Base-by-base conservation (phyloP, 2,329 filamentous ascomycete species). In the Thermochaetoides dissita region DNA sequence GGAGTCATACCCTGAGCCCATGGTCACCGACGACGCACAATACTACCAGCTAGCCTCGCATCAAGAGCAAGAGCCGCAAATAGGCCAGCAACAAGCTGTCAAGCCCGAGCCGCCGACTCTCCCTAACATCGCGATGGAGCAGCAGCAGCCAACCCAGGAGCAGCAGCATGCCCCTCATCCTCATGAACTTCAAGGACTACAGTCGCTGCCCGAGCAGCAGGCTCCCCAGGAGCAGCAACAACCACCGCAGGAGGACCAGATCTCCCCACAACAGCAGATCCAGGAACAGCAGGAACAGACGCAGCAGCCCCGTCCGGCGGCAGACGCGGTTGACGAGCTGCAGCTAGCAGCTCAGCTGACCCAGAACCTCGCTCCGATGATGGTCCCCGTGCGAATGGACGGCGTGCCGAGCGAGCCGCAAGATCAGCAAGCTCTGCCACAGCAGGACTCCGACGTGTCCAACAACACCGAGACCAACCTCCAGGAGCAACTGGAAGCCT, bases 281-380 rank as follows among this genome's bases (percentile, higher is more conserved):
- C 51, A 55, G 34, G 62, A 65, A 8, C 51, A 61, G 3, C 55
- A 61, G 10, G 54, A 61, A 10, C 56, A 63, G 12, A 63, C 64
- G 36, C 66, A 67, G 29, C 64, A 68, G 37, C 52, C 61, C 10
- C 62, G 63, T 9, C 60, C 66, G 2, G 45, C 52, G 6, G 59
- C 66, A 32, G 74, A 68, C 44, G 63, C 67, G 17, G 17, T 24
- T 6, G 71, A 74, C 49, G 72, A 76, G 57, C 62, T 76, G 35
- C 72, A 74, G 55, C 60, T 76, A 34, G 72, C 72, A 10, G 72
- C 73, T 8, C 73, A 76, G 52, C 59, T 77, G 35, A 72, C 71
- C 38, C 69, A 73, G 46, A 71, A 66, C 36, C 60, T 76, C 10
- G 67, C 70, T 9, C 63, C 69, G 32, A 66, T 71, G 45, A 65